Percentiles rank a stretch among this genome's conserved stretches.
phyloP scores from a whole-genome alignment of 2,329 filamentous ascomycete species.

The Hymenoscyphus fraxineus region DNA sequence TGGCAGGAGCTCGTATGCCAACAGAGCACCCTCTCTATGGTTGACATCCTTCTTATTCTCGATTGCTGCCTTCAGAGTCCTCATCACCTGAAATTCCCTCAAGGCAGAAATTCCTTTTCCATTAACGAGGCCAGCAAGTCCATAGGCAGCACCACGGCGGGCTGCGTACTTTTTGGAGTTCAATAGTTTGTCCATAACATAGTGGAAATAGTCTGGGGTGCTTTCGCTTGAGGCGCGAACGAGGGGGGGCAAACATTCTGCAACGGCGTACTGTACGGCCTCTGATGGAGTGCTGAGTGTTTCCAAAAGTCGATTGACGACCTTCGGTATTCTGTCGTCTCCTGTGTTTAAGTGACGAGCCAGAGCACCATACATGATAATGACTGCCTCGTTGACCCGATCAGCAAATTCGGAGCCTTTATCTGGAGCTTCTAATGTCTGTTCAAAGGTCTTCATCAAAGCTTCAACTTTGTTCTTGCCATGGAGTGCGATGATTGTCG shows the following conservation, averaged over 20 bases:
- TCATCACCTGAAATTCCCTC: slow-evolving; percentile 81
- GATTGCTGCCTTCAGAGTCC: slow-evolving; percentile 72
- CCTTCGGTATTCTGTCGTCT: slow-evolving; percentile 82
- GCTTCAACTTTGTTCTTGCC: slow-evolving; percentile 80
- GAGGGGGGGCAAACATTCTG: slow-evolving; percentile 89
- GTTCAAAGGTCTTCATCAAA: slow-evolving; percentile 89
- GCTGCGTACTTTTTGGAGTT: slow-evolving; percentile 88
- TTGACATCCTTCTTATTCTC: slow-evolving; percentile 94
- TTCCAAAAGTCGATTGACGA: slow-evolving; percentile 78
- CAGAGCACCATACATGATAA: slow-evolving; percentile 93
- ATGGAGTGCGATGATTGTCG: slow-evolving; percentile 72
- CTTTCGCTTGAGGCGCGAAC: slow-evolving; percentile 76
- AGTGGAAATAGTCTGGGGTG: slow-evolving; percentile 73
- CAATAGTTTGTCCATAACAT: slow-evolving; percentile 77
- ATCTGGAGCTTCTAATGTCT: slow-evolving; percentile 79
- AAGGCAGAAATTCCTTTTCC: slow-evolving; percentile 82
- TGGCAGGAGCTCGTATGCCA: slow-evolving; percentile 88
- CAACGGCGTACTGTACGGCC: slow-evolving; percentile 93
- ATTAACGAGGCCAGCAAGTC: slow-evolving; percentile 81
- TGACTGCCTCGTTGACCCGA: slow-evolving; percentile 91
- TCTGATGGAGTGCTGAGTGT: slow-evolving; percentile 94
- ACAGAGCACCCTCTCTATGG: slow-evolving; percentile 80
- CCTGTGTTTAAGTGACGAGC: slow-evolving; percentile 80
- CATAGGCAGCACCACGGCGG: slow-evolving; percentile 90
- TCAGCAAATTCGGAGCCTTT: slow-evolving; percentile 78